These are phyloP conservation scores for Populus hybrid DNA, from an alignment of 441 rosid species.

Conservation along the genomic window DNA sequence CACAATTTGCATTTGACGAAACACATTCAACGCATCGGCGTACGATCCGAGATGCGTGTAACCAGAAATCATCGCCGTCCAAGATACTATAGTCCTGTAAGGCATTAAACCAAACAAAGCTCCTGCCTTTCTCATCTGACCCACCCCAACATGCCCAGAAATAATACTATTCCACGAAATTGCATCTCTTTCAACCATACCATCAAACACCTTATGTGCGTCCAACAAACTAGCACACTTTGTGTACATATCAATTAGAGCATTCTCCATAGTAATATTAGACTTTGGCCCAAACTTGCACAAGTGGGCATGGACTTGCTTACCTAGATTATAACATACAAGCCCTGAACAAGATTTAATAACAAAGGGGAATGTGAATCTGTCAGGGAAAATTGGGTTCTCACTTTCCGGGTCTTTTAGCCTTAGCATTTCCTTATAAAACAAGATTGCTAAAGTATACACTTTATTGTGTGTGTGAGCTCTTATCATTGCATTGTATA, in stretches of 20 bases:
- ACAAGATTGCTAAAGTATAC: slow-evolving; percentile 24
- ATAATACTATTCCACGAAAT: slow-evolving; percentile 58
- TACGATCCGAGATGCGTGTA: slow-evolving; percentile 9
- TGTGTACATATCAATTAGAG: slow-evolving; percentile 47
- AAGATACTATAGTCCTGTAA: slow-evolving; percentile 43
- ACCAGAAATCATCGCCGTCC: slow-evolving; percentile 66
- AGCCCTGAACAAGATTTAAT: slow-evolving; percentile 55
- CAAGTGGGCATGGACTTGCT: slow-evolving; percentile 50
- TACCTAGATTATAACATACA: slow-evolving; percentile 28
- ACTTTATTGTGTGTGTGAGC: slow-evolving; percentile 34
- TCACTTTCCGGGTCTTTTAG: slow-evolving; percentile 5
- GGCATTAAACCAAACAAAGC: slow-evolving; percentile 39
- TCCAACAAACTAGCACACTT: slow-evolving; percentile 38
- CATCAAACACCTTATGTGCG: slow-evolving; percentile 50
- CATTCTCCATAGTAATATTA: slow-evolving; percentile 42
- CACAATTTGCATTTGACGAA: slow-evolving; percentile 37
- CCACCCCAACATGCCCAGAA: slow-evolving; percentile 48
- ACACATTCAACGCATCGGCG: neutral
- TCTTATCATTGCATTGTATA: slow-evolving; percentile 54
- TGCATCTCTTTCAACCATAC: slow-evolving; percentile 46
- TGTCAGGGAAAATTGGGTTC: slow-evolving; percentile 33
- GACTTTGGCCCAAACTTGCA: slow-evolving; percentile 41
- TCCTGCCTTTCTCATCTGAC: slow-evolving; percentile 50
- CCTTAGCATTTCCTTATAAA: slow-evolving; percentile 40
- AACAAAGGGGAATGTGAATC: slow-evolving; percentile 61